phyloP scores from a whole-genome alignment of 129 eudicot genomes.

The Heracleum sosnowskyi region DNA sequence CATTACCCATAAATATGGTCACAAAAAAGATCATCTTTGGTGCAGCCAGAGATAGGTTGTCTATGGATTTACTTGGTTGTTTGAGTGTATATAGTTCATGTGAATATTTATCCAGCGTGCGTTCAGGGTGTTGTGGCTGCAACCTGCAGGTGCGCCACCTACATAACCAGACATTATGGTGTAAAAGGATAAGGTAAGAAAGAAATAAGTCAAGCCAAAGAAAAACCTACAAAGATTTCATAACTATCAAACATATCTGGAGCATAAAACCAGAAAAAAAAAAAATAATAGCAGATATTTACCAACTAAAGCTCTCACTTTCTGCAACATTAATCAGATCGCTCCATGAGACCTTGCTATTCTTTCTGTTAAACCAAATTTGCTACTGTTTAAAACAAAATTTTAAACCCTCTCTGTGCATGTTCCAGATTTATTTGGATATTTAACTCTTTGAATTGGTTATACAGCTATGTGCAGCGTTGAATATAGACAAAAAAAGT shows the following conservation, averaged over 20 bases:
- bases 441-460: not conserved
- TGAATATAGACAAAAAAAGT: constrained; percentile 65
- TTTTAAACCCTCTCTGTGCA: not conserved
- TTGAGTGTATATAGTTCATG: not conserved
- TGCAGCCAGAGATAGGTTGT: not conserved
- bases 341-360: not conserved
- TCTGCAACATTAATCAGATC: not conserved
- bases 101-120: not conserved
- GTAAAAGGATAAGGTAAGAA: not conserved
- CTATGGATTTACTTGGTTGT: not conserved
- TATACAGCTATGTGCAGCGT: constrained; percentile 73
- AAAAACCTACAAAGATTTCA: not conserved
- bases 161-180: not conserved
- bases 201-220: not conserved
- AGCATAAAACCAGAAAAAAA: not conserved
- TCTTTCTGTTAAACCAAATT: not conserved
- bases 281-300: not conserved
- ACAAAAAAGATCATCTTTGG: not conserved
- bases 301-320: not conserved
- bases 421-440: not conserved
- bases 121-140: not conserved
- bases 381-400: not conserved
- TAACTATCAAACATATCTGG: not conserved
- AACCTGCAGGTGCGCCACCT: not conserved
- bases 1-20: not conserved